Base-by-base conservation (phyloP, 441 rosid genomes). In the Syzygium syzygioides region DNA sequence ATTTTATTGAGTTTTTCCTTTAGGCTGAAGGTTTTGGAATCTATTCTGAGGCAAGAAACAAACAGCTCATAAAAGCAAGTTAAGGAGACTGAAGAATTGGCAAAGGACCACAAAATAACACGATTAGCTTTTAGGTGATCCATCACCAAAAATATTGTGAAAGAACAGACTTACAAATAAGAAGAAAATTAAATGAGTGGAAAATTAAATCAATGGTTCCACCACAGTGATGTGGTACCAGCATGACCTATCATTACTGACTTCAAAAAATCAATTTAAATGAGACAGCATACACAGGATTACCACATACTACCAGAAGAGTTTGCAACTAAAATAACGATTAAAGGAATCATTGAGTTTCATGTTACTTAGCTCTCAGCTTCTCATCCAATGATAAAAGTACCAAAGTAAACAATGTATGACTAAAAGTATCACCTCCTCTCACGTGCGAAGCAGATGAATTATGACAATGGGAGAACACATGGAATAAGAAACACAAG, bases 11-110 rank as follows among this genome's bases (percentile, higher is more conserved):
- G 93, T 93, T 93, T 95, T 89, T 94, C 97, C 93, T 92, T 92
- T 90, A 98, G 89, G 90, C 87, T 90, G 89, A 89, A 88, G 91
- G 95, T 96, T 93, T 97, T 98, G 93, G 92, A 95, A 92, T 97
- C 99, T 96, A 96, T 95, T 95, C 99, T 98, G 99, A 94, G 93
- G 92, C 93, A 92, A 90, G 87, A 91, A 90, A 86, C 89, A 91
- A 87, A 84, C 87, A 89, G 89, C 59, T 90, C 85, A 86, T 60
- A 68, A 93, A 90, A 93, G 89, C 90, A 88, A 60, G 26, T 76
- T 88, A 88, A 59, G 86, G 76, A 91, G 45, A 86, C 87, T 90
- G 88, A 48, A 59, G 68, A n/a, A 25, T 26, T 34, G 84, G 53
- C 53, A 60, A 86, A 86, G 54, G 12, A n/a, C 57, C 56, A 23